These are phyloP conservation scores for Wallemia hederae DNA, from an alignment of 1,284 basidiomycete species.

Conservation along the genomic window DNA sequence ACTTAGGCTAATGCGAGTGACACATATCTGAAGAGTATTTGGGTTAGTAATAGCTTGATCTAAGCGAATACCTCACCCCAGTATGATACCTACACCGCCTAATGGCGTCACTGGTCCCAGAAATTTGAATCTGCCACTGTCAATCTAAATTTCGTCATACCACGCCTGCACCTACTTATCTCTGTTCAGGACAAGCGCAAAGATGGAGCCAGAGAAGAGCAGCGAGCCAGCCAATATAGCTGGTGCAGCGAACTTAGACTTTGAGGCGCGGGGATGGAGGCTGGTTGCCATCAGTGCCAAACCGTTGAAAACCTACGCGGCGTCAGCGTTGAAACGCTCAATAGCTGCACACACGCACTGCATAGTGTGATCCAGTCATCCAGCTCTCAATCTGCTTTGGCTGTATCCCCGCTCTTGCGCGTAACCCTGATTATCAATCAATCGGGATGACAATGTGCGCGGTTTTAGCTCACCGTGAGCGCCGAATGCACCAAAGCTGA, in stretches of 20 bases:
- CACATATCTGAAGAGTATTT: background rate
- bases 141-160: constrained; percentile 1
- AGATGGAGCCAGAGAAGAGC: constrained; percentile 42
- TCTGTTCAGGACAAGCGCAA: constrained; percentile 28
- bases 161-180: constrained; percentile 21
- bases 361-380: constrained; percentile 31
- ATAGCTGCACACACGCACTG: constrained; percentile 19
- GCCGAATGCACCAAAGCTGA: constrained; percentile 37
- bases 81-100: constrained; percentile 41
- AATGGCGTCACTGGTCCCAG: constrained; percentile 47
- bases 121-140: constrained; percentile 22
- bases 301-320: constrained; percentile 56
- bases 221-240: constrained; percentile 31
- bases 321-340: background rate
- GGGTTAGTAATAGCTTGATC: background rate
- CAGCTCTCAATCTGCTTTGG: constrained; percentile 28
- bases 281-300: constrained; percentile 39
- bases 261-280: constrained; percentile 33
- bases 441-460: too few relatives aligned
- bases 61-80: constrained; percentile 27
- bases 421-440: background rate
- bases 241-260: constrained; percentile 35
- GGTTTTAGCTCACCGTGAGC: constrained; percentile 28
- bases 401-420: constrained; percentile 20
- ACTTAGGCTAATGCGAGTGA: too few relatives aligned